These are phyloP conservation scores for Leccinum fibrillosum DNA, from an alignment of 768 basidiomycete species.

Conservation along the genomic window DNA sequence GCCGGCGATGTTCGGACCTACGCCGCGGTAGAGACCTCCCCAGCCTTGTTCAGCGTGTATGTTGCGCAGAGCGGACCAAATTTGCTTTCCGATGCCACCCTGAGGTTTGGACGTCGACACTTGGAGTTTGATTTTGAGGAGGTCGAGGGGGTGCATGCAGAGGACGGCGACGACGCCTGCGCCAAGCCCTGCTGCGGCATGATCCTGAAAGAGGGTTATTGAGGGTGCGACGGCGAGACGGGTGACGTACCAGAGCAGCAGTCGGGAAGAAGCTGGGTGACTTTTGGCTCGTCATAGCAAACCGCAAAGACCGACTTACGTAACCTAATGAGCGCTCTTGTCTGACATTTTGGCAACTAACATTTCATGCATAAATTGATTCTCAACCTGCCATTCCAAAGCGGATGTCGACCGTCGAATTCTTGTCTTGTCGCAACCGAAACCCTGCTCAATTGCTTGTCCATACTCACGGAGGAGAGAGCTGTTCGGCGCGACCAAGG, in stretches of 20 bases:
- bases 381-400: no score
- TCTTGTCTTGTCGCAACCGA: conserved; percentile 59
- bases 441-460: conserved; percentile 67
- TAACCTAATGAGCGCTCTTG: conserved; percentile 4
- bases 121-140: conserved; percentile 93
- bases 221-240: accelerated
- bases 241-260: conserved; percentile 29
- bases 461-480: conserved; percentile 86
- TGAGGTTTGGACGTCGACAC: conserved; percentile 67
- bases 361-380: no score
- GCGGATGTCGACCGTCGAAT: conserved; percentile 50
- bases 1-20: conserved; percentile 88
- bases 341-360: no score
- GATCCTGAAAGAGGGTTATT: conserved; percentile 59
- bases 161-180: conserved; percentile 91
- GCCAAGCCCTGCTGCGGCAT: conserved; percentile 90
- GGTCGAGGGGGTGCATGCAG: conserved; percentile 96
- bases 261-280: conserved; percentile 43
- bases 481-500: conserved; percentile 71
- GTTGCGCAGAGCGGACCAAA: conserved; percentile 70
- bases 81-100: conserved; percentile 65
- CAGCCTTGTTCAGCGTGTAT: conserved; percentile 77
- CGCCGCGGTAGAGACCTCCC: conserved; percentile 85
- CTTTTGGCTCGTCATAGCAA: conserved; percentile 27
- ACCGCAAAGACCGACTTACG: conserved; percentile 8